Percentiles rank a stretch among this genome's conserved stretches.
These are phyloP conservation scores for Porpolomopsis calyptriformis DNA, from an alignment of 768 basidiomycete species.

Conservation along the genomic window DNA sequence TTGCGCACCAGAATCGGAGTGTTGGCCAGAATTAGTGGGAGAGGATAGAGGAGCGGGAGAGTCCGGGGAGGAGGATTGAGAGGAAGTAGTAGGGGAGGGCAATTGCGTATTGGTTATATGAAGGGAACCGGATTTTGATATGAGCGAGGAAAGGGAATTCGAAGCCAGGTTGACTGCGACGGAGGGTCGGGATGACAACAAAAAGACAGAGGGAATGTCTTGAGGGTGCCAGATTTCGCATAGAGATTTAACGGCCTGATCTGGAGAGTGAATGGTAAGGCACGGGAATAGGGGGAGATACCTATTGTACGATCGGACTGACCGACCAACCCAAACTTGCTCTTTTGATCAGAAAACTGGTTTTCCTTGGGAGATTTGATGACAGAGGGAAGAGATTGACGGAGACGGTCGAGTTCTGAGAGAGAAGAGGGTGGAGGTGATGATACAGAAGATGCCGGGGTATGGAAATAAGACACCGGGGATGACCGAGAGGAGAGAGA, in stretches of 20 bases:
- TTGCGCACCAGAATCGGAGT: conserved; percentile 11
- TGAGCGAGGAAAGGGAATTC: neutral
- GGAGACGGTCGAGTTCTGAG: conserved; percentile 27
- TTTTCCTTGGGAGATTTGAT: conserved; percentile 24
- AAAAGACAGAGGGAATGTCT: conserved; percentile 55
- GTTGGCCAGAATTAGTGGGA: neutral
- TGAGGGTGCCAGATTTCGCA: conserved; percentile 75
- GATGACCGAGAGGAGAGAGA: conserved; percentile 32
- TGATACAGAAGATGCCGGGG: conserved; percentile 46
- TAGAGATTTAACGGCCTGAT: conserved; percentile 69
- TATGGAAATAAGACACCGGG: conserved; percentile 38
- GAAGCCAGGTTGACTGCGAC: conserved; percentile 14
- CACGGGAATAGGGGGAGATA: neutral
- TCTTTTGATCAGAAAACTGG: conserved; percentile 35
- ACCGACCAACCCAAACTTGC: conserved; percentile 69
- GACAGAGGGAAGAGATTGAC: conserved; percentile 20
- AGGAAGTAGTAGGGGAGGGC: conserved; percentile 41
- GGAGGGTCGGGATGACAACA: conserved; percentile 25
- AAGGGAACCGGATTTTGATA: conserved; percentile 7
- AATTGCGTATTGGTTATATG: conserved; percentile 30
- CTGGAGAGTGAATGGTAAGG: conserved; percentile 23
- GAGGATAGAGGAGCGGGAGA: conserved; percentile 21
- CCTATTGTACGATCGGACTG: conserved; percentile 21
- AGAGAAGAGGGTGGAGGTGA: conserved; percentile 30
- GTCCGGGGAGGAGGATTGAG: conserved; percentile 21